Percentiles rank a stretch among this genome's conserved stretches.
Evolutionary conservation across 768 basidiomycete genomes (phyloP).

Genomic region (Calocera cornea): DNA sequence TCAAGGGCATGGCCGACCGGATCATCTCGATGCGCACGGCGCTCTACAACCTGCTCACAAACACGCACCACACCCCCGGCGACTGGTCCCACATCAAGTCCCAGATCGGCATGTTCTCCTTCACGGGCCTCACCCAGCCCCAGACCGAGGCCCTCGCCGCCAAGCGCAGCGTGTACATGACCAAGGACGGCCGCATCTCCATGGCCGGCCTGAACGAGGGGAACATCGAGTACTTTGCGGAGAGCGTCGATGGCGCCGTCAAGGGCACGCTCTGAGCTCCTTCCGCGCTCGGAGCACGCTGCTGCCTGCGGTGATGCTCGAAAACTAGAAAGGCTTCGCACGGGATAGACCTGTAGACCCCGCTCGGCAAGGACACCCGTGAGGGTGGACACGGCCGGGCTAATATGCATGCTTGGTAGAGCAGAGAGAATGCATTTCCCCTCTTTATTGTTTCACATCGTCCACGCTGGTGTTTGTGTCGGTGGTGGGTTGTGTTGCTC

Average conservation of each 20-base stretch:
- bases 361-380: too few relatives aligned
- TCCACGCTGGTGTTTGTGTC: too few relatives aligned
- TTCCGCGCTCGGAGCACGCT: too few relatives aligned
- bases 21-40: constrained; percentile 87
- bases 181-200: constrained; percentile 81
- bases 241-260: constrained; percentile 71
- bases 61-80: constrained; percentile 78
- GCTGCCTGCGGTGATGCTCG: too few relatives aligned
- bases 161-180: constrained; percentile 88
- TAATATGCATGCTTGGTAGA: too few relatives aligned
- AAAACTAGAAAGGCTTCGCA: too few relatives aligned
- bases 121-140: constrained; percentile 66
- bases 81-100: constrained; percentile 90
- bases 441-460: too few relatives aligned
- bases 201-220: constrained; percentile 79
- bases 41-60: constrained; percentile 60
- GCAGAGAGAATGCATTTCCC: too few relatives aligned
- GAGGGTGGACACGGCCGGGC: too few relatives aligned
- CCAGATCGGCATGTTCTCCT: constrained; percentile 97
- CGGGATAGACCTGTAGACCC: too few relatives aligned
- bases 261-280: constrained; percentile 49
- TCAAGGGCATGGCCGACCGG: constrained; percentile 89
- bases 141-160: constrained; percentile 76
- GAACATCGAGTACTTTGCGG: constrained; percentile 84
- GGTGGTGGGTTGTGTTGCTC: too few relatives aligned